Conservation (phyloP, 2,329 filamentous ascomycete species). For the Hysterium pulicare region DNA sequence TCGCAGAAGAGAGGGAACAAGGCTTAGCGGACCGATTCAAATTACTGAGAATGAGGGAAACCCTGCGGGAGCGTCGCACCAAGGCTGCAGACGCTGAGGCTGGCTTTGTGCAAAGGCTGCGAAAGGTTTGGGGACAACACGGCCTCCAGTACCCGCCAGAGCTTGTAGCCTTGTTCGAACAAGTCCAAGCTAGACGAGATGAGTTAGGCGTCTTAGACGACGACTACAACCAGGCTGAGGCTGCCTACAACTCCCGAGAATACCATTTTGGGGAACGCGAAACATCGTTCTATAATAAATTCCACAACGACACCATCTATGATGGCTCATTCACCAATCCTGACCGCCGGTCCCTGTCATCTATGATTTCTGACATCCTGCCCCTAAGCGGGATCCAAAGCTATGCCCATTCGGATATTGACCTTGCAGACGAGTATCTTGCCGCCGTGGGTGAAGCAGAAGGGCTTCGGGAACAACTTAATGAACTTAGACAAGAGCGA, state of each 20-base stretch:
- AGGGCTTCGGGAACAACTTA: neutral
- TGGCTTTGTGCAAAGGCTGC: neutral
- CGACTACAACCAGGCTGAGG: constrained; percentile 1
- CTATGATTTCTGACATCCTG: neutral
- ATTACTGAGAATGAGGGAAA: neutral
- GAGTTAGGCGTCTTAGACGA: neutral
- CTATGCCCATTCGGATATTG: neutral
- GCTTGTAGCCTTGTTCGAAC: neutral
- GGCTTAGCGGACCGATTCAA: neutral
- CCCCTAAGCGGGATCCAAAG: no score
- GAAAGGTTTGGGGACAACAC: neutral
- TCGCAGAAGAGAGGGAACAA: neutral
- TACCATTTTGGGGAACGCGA: neutral
- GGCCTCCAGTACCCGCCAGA: neutral
- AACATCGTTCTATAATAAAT: neutral
- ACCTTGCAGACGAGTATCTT: neutral
- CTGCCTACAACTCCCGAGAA: neutral
- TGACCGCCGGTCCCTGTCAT: neutral
- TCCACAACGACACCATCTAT: neutral
- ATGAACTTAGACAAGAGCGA: neutral
- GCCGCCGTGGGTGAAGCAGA: neutral
- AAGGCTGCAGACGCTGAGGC: constrained; percentile 1
- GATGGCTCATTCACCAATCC: neutral
- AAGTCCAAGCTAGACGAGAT: constrained; percentile 1
- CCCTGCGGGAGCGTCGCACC: neutral